Evolutionary conservation across 805 yeast genomes (phyloP).

Genomic region (Metschnikowia vanudenii): DNA sequence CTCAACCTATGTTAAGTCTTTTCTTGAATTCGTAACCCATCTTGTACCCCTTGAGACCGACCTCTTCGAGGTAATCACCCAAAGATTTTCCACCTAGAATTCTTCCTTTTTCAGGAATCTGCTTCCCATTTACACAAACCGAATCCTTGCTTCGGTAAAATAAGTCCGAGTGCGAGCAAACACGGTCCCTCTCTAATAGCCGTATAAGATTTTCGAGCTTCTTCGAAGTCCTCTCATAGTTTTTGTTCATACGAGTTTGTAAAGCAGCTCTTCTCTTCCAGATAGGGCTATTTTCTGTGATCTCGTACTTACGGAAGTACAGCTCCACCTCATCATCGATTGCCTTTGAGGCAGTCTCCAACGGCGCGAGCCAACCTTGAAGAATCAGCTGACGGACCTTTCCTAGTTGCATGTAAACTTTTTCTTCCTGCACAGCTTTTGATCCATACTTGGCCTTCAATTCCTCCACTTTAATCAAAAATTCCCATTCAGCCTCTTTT

Average conservation of each 20-base stretch:
- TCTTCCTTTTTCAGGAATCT: conserved; percentile 25
- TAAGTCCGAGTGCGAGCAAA: conserved; percentile 37
- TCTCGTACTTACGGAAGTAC: conserved; percentile 18
- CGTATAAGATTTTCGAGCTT: conserved; percentile 17
- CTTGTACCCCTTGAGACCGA: conserved; percentile 22
- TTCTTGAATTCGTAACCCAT: conserved; percentile 31
- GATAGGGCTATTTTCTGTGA: conserved; percentile 9
- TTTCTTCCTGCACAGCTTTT: conserved; percentile 11
- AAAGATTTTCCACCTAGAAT: conserved; percentile 29
- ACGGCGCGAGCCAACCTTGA: conserved; percentile 15
- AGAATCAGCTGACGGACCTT: conserved; percentile 12
- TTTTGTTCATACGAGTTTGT: conserved; percentile 19
- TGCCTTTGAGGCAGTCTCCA: conserved; percentile 9
- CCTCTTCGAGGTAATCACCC: conserved; percentile 32
- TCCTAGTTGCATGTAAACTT: neutral
- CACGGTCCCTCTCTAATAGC: conserved; percentile 19
- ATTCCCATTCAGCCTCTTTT: conserved; percentile 40
- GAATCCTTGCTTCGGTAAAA: conserved; percentile 11
- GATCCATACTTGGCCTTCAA: conserved; percentile 8
- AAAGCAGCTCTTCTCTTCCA: conserved; percentile 14
- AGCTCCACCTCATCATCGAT: conserved; percentile 15
- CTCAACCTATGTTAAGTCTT: conserved; percentile 20
- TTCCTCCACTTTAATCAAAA: conserved; percentile 18
- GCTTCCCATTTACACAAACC: conserved; percentile 12
- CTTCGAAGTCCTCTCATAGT: conserved; percentile 15